Base-by-base conservation (phyloP, 345 rosid genomes). In the Populus euphratica region DNA sequence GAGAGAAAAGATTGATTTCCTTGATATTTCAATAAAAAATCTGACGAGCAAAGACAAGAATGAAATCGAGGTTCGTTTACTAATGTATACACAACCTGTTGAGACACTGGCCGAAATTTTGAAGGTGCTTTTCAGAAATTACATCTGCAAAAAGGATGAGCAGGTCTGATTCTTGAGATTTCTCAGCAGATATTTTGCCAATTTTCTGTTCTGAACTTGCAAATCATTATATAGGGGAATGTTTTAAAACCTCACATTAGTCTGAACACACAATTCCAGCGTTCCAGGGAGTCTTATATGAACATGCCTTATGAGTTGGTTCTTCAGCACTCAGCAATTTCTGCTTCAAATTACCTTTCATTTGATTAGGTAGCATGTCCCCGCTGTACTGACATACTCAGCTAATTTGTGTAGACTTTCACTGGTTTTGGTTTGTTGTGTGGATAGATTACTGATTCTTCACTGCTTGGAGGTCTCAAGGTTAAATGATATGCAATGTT, bases 81-180 rank as follows among this genome's bases (percentile, higher is more conserved):
- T 81, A 68, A 74, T 80, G 81, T 82, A 83, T 74, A 69, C 75
- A 25, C 83, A 83, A 78, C 91, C 91, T 54, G 85, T 75, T 61
- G 88, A 82, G 76, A 80, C 75, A 73, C 39, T 75, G 68, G 78
- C 84, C 73, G 90, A 86, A 36, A 74, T 89, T 43, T 5, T 87
- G 36, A 78, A 86, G 79, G 78, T 69, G 78, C 80, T 87, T 10
- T 85, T 87, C 35, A 27, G 52, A 59, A 83, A 79, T 65, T 79
- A 68, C 71, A 49, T 35, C 73, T 35, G 7, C 36, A 78, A 77
- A 72, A 77, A 77, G 81, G 74, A 85, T 64, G 70, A 80, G 29
- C 83, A 87, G 92, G 94, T 90, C 71, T 73, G 78, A 44, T 56
- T 76, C 56, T 73, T 62, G 68, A 70, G 12, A 69, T 65, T 61